phyloP scores from a whole-genome alignment of 2,329 filamentous ascomycete genomes.

The Fusarium solani-melongenae region DNA sequence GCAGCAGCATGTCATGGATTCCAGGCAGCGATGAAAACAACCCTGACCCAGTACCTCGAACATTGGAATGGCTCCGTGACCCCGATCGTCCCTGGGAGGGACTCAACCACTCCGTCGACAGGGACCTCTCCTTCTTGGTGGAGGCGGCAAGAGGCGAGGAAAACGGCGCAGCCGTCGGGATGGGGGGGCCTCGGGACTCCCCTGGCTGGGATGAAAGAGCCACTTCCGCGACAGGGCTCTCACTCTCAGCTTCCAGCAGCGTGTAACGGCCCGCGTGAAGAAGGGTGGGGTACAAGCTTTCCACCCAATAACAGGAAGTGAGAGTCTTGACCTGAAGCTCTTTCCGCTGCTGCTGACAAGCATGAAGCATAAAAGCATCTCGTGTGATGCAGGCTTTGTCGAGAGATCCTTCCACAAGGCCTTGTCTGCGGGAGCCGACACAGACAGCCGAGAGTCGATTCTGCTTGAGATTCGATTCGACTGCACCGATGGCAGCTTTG shows the following conservation, averaged over 20 bases:
- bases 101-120: background rate
- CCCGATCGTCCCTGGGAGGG: conserved; percentile 25
- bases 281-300: background rate
- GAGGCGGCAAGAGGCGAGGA: background rate
- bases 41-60: background rate
- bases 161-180: background rate
- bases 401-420: background rate
- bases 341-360: background rate
- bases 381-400: background rate
- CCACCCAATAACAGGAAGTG: background rate
- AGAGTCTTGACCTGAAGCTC: background rate
- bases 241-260: background rate
- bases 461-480: background rate
- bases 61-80: conserved; percentile 13
- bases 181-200: background rate
- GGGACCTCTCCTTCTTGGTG: background rate
- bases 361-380: background rate
- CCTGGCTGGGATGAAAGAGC: background rate
- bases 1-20: background rate
- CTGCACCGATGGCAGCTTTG: background rate
- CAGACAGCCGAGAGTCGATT: background rate
- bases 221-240: background rate
- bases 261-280: background rate
- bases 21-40: background rate
- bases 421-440: background rate